Percentiles rank a stretch among this genome's conserved stretches.
Conservation (phyloP, 441 rosid species). For the Croton laevigatus region DNA sequence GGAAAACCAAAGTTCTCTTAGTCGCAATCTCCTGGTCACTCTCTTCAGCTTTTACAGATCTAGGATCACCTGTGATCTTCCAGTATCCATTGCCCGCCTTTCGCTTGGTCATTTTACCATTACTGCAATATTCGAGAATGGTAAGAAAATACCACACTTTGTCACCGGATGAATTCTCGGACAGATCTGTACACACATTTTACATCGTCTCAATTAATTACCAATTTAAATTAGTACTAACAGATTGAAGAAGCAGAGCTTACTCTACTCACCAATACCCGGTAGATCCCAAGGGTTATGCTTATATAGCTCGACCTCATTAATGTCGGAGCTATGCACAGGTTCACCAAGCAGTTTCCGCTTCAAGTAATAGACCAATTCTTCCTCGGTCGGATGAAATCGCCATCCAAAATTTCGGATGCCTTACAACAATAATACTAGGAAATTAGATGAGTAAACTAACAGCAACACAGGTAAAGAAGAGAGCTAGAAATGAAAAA, state of each 20-base stretch:
- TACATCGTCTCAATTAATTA: background rate
- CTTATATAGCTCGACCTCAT: conserved; percentile 27
- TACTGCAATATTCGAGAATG: conserved; percentile 20
- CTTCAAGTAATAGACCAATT: conserved; percentile 34
- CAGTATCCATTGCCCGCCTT: conserved; percentile 38
- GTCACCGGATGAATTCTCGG: conserved; percentile 22
- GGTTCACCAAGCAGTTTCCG: conserved; percentile 27
- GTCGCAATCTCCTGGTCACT: background rate
- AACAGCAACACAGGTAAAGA: too few relatives aligned
- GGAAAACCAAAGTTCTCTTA: conserved; percentile 17
- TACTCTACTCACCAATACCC: conserved; percentile 24
- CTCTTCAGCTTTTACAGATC: conserved; percentile 11
- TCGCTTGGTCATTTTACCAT: conserved; percentile 18
- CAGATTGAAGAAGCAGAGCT: background rate
- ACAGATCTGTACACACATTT: conserved; percentile 23
- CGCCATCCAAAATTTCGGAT: conserved; percentile 31
- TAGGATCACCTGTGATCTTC: conserved; percentile 43
- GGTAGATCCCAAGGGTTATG: conserved; percentile 50
- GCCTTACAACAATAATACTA: background rate
- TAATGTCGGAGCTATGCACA: conserved; percentile 9
- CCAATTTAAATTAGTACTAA: background rate
- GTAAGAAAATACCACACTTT: conserved; percentile 41
- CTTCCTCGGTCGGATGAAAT: conserved; percentile 43
- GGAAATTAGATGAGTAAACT: background rate
- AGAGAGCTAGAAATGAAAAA: background rate